Conservation (phyloP, 352 stramenopile genomes). For the Phytopythium delawarense region DNA sequence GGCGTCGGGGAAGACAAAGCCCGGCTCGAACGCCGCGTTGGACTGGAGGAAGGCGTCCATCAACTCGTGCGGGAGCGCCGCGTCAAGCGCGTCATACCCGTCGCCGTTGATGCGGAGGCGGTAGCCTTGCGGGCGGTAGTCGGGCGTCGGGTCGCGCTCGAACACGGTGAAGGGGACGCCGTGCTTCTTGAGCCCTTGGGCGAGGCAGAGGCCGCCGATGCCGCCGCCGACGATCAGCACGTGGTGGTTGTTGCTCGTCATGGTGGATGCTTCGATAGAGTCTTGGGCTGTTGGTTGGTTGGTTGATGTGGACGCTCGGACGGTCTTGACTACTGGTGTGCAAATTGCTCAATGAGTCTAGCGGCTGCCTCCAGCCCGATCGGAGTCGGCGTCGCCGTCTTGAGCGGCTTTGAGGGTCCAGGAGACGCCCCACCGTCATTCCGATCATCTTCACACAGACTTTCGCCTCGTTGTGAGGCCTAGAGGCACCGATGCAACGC, state of each 20-base stretch:
- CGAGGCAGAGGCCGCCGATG: conserved; percentile 58
- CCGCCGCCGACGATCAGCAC: conserved; percentile 49
- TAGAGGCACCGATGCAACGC: neutral
- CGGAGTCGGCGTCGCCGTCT: neutral
- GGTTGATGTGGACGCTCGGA: neutral
- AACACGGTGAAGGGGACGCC: conserved; percentile 68
- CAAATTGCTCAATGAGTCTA: neutral
- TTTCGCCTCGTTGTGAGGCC: too few species aligned
- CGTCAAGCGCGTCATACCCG: conserved; percentile 53
- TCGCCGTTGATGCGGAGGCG: conserved; percentile 52
- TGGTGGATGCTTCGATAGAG: neutral
- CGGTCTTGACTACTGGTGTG: neutral
- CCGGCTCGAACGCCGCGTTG: conserved; percentile 43
- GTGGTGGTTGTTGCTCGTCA: conserved; percentile 11
- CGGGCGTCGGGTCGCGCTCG: conserved; percentile 50
- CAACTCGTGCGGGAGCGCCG: conserved; percentile 28
- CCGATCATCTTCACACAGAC: neutral
- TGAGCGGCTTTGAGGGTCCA: too few species aligned
- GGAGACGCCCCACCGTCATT: neutral
- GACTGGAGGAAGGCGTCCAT: conserved; percentile 55
- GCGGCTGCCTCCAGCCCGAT: too few species aligned
- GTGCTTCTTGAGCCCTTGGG: conserved; percentile 55
- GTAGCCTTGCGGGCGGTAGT: conserved; percentile 57
- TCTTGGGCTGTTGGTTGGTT: neutral
- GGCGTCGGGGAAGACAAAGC: conserved; percentile 47